Percentiles rank a stretch among this genome's conserved stretches.
These are phyloP conservation scores for Solanum chacoense DNA, from an alignment of 305 asterid genomes.

Conservation along the genomic window DNA sequence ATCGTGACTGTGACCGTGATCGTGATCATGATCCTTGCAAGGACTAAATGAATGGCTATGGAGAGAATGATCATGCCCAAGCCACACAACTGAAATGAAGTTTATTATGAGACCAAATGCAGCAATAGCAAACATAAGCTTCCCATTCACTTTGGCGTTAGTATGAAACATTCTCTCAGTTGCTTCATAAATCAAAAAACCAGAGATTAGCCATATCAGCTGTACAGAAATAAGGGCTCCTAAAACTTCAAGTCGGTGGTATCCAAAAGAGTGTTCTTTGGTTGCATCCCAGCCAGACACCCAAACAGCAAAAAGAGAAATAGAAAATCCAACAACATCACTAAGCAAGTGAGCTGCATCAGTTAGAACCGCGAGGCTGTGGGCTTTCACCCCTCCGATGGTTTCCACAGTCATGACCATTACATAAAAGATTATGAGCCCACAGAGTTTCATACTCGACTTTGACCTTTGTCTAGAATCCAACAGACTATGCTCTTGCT, in stretches of 20 bases:
- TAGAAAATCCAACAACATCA: constrained; percentile 53
- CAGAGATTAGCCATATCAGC: constrained; percentile 63
- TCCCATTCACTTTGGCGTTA: constrained; percentile 34
- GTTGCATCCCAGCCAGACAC: constrained; percentile 64
- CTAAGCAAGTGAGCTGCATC: constrained; percentile 71
- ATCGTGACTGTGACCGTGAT: not conserved
- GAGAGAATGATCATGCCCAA: constrained; percentile 58
- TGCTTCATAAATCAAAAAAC: constrained; percentile 50
- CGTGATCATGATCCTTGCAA: constrained; percentile 5
- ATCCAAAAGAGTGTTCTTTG: constrained; percentile 56
- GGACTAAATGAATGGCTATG: constrained; percentile 28
- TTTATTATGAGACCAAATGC: constrained; percentile 64
- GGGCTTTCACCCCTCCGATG: constrained; percentile 56
- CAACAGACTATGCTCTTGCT: constrained; percentile 18
- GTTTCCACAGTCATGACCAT: constrained; percentile 52
- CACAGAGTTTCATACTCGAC: constrained; percentile 38
- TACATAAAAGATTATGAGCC: constrained; percentile 42
- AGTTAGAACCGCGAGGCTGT: constrained; percentile 66
- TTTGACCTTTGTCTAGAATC: constrained; percentile 46
- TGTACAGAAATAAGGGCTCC: constrained; percentile 74
- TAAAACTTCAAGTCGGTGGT: constrained; percentile 57
- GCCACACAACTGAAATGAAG: constrained; percentile 40
- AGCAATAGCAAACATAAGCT: constrained; percentile 54
- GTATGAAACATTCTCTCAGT: constrained; percentile 33
- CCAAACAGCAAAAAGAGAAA: constrained; percentile 60